Conservation (phyloP, 1,284 basidiomycete species). For the Moniliophthora roreri region DNA sequence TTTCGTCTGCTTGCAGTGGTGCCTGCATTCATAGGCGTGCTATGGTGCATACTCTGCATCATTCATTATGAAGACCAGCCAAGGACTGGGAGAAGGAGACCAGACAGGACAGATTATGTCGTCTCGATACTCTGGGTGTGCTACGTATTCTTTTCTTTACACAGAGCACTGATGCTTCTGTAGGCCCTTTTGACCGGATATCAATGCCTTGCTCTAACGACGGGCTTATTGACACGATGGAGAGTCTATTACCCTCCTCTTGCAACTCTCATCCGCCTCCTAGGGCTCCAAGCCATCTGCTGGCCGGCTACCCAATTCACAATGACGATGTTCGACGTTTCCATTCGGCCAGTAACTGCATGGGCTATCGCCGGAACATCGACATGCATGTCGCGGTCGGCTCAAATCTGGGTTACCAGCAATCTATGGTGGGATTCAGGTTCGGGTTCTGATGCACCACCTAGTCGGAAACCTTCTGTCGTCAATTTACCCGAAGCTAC, state of each 20-base stretch:
- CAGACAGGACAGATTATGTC: slow-evolving; percentile 58
- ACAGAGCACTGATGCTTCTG: not conserved
- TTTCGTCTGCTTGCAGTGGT: slow-evolving; percentile 70
- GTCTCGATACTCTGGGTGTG: slow-evolving; percentile 70
- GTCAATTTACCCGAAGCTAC: not conserved
- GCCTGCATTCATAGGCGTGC: slow-evolving; percentile 64
- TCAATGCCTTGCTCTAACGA: slow-evolving; percentile 78
- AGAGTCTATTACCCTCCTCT: slow-evolving; percentile 78
- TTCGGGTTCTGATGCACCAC: not conserved
- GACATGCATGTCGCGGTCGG: slow-evolving; percentile 69
- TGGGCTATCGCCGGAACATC: slow-evolving; percentile 85
- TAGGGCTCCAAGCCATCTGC: slow-evolving; percentile 83
- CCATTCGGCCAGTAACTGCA: slow-evolving; percentile 63
- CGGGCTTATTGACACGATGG: slow-evolving; percentile 81
- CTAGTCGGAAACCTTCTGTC: not conserved
- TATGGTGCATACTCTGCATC: slow-evolving; percentile 57
- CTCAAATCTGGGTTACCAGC: slow-evolving; percentile 86
- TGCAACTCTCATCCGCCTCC: slow-evolving; percentile 78
- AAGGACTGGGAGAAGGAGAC: slow-evolving; percentile 26
- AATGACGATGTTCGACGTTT: slow-evolving; percentile 62
- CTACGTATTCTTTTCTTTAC: slow-evolving; percentile 13
- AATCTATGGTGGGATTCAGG: slow-evolving; percentile 55
- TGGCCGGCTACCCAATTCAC: slow-evolving; percentile 87
- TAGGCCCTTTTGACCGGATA: slow-evolving; percentile 78
- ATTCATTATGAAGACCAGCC: not conserved